Conservation (phyloP, 495 filamentous ascomycete genomes). For the Copromyces sp. region DNA sequence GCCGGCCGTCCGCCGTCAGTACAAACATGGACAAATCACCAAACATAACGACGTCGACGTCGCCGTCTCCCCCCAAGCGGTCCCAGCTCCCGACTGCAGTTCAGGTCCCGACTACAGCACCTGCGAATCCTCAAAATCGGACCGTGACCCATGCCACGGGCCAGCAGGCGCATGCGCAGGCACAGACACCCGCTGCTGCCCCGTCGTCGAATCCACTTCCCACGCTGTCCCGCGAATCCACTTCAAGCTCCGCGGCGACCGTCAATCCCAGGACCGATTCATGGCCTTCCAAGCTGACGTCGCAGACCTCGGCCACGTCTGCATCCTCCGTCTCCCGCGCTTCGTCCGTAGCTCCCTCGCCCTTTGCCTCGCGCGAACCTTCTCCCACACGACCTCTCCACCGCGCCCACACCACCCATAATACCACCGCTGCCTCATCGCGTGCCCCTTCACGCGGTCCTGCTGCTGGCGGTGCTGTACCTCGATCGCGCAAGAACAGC, state of each 20-base stretch:
- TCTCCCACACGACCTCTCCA: slow-evolving; percentile 34
- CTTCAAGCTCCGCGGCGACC: slow-evolving; percentile 28
- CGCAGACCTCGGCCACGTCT: slow-evolving; percentile 28
- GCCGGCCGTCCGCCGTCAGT: slow-evolving; percentile 5
- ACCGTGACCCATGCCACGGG: not conserved
- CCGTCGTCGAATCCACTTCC: slow-evolving; percentile 4
- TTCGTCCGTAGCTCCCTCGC: slow-evolving; percentile 38
- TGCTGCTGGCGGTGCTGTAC: not conserved
- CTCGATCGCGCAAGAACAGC: slow-evolving; percentile 55
- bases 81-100: not conserved
- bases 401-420: not conserved
- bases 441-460: not conserved
- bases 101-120: not conserved
- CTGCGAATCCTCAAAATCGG: not conserved
- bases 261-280: slow-evolving; percentile 34
- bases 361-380: slow-evolving; percentile 38
- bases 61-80: slow-evolving; percentile 8
- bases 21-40: slow-evolving; percentile 28
- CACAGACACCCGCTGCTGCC: not conserved
- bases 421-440: not conserved
- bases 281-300: slow-evolving; percentile 17
- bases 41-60: slow-evolving; percentile 7
- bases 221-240: slow-evolving; percentile 25
- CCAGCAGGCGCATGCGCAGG: not conserved
- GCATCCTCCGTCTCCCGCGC: slow-evolving; percentile 17